Base-by-base conservation (phyloP, 2,329 filamentous ascomycete species). In the Pseudopyrenochaeta lycopersici region DNA sequence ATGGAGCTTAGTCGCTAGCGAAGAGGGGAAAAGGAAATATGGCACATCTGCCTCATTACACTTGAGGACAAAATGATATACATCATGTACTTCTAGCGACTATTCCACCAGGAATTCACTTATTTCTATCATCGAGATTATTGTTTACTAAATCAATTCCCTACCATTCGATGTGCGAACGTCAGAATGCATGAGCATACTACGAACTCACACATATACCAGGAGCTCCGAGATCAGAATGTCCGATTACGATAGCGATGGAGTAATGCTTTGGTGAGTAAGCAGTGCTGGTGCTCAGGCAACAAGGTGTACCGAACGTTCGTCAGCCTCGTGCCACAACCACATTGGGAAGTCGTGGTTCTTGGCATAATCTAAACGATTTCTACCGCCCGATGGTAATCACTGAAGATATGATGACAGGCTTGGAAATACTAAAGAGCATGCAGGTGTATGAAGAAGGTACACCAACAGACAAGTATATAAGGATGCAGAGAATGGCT, bases 11-110 rank as follows among this genome's bases (percentile, higher is more conserved):
- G 33, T 49, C 59, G 21, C 43, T 55, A 14, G 58, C 51, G 39
- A 58, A 60, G 20, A 64, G 57, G 9, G 36, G 43, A 7, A 49
- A 63, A 36, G 66, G 62, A 1, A 64, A 68, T 21, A 64, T 61
- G 46, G 60, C 55, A 31, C 64, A 67, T 52, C 55, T 70, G 41
- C 60, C 66, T 30, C 68, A 71, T 44, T 69, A 67, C 42, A 69
- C 66, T n/a, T 59, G 32, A 54, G 18, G 6, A 30, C 29, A 12
- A 49, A 12, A 11, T 17, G 32, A 44, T 20, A 56, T 39, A 27
- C 47, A 38, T 38, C n/a, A 33, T 55, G 55, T 56, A 49, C 17
- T 49, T 47, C 45, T 52, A 52, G 45, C 23, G 48, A 42, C 17
- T 41, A 21, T 29, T 15, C 14, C 6, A 29, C n/a, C 9, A 33